A percentile compares a stretch with the other conserved stretches of the same genome.
Evolutionary conservation across 1,139 yeast species (phyloP).

Genomic region (Hemisphaericaspora xylofermentans): DNA sequence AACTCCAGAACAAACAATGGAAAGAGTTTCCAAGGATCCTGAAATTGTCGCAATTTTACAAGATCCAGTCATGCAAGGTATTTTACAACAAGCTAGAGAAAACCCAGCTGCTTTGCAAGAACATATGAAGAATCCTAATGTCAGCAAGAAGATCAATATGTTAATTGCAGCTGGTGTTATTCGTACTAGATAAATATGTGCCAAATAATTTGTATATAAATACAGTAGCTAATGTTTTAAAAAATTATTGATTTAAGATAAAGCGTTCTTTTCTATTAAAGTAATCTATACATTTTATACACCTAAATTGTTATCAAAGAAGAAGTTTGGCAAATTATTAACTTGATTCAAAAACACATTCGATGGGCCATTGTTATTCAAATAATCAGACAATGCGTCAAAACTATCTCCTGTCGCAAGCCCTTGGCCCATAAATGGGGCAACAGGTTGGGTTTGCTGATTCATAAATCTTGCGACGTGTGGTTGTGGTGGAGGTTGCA

Average conservation of each 20-base stretch:
- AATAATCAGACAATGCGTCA: conserved; percentile 16
- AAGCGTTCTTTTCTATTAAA: not conserved
- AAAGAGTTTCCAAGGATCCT: conserved; percentile 88
- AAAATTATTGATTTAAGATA: no score
- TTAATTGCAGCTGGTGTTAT: conserved; percentile 97
- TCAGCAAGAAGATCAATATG: conserved; percentile 82
- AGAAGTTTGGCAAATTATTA: conserved; percentile 36
- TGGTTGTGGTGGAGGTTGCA: not conserved
- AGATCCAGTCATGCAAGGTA: conserved; percentile 97
- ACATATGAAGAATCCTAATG: conserved; percentile 96
- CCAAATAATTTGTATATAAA: not conserved
- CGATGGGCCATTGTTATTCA: conserved; percentile 20
- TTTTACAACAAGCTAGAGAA: conserved; percentile 88
- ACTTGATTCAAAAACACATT: conserved; percentile 18
- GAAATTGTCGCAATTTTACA: conserved; percentile 87
- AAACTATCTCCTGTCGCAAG: conserved; percentile 1
- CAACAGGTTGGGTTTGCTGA: not conserved
- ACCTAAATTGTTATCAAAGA: conserved; percentile 38
- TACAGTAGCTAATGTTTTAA: not conserved
- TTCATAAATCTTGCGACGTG: not conserved
- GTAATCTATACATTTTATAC: conserved; percentile 9
- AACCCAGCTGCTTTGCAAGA: conserved; percentile 97
- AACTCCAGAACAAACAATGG: conserved; percentile 92
- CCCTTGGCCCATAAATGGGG: not conserved
- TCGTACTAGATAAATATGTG: conserved; percentile 68